Evolutionary conservation across 805 yeast genomes (phyloP).

Genomic region (Metschnikowia henanensis): DNA sequence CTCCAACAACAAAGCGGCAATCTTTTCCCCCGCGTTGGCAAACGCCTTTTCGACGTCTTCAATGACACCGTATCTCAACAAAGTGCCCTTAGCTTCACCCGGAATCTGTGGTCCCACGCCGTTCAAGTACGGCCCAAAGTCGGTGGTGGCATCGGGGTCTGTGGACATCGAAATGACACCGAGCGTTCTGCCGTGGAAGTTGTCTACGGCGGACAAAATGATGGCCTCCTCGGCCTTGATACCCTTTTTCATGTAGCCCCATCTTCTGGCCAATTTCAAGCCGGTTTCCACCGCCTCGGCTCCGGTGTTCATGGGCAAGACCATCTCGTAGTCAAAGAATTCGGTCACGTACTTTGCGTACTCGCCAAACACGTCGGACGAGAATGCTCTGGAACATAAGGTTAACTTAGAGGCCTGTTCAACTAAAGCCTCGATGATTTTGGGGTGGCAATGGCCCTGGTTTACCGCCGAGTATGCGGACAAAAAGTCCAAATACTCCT

Average conservation of each 20-base stretch:
- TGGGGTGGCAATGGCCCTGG: constrained; percentile 98
- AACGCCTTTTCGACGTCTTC: constrained; percentile 87
- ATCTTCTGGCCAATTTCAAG: constrained; percentile 90
- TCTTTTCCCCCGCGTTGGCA: constrained; percentile 77
- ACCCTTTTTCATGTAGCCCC: constrained; percentile 91
- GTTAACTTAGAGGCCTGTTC: constrained; percentile 88
- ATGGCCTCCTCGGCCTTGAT: constrained; percentile 84
- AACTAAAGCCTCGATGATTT: constrained; percentile 77
- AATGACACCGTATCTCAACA: constrained; percentile 78
- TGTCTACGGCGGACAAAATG: constrained; percentile 81
- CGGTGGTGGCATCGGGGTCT: constrained; percentile 85
- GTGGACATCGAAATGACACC: constrained; percentile 96
- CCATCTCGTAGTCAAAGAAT: constrained; percentile 87
- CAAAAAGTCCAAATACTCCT: constrained; percentile 86
- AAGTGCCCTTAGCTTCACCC: constrained; percentile 57
- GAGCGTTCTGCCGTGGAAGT: constrained; percentile 95
- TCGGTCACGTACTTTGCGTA: constrained; percentile 89
- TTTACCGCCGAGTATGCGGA: constrained; percentile 97
- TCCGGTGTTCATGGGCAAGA: constrained; percentile 97
- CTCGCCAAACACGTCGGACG: constrained; percentile 82
- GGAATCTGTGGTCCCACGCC: constrained; percentile 87
- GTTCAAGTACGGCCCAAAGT: constrained; percentile 86
- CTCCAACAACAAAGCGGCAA: constrained; percentile 89
- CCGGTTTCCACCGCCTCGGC: constrained; percentile 99
- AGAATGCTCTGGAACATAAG: constrained; percentile 88